Conservation (phyloP, 208 protist species). For the Acanthamoeba comandoni region DNA sequence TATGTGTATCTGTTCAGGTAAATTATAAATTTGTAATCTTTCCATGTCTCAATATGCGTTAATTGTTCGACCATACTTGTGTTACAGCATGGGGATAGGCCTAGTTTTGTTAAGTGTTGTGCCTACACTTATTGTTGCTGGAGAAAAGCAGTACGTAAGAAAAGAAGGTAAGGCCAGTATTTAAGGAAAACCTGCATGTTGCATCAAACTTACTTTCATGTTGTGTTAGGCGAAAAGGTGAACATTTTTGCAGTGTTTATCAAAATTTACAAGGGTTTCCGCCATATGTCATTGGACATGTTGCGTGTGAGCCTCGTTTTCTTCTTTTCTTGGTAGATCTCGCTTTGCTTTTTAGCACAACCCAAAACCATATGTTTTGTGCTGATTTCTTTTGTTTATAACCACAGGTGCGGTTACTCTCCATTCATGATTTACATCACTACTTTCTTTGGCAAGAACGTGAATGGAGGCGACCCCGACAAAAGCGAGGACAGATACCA, state of each 20-base stretch:
- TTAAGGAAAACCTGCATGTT: conserved; percentile 69
- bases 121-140: conserved; percentile 80
- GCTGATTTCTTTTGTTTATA: too few species aligned
- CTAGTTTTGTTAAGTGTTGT: conserved; percentile 70
- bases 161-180: conserved; percentile 22
- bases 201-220: neutral
- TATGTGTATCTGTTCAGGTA: conserved; percentile 75
- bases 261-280: conserved; percentile 77
- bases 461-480: conserved; percentile 57
- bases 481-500: too few species aligned
- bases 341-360: conserved; percentile 11
- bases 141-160: conserved; percentile 74
- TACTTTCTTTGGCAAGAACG: conserved; percentile 77
- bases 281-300: conserved; percentile 74
- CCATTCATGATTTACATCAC: conserved; percentile 82
- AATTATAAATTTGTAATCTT: too few species aligned
- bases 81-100: conserved; percentile 77
- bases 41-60: neutral
- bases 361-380: too few species aligned
- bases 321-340: conserved; percentile 80
- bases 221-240: conserved; percentile 17
- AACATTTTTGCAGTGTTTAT: conserved; percentile 72
- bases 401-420: conserved; percentile 66
- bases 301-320: conserved; percentile 82
- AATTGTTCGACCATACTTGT: neutral